Evolutionary conservation across 1,284 basidiomycete species (phyloP).

Genomic region (Rhodotorula sp.): DNA sequence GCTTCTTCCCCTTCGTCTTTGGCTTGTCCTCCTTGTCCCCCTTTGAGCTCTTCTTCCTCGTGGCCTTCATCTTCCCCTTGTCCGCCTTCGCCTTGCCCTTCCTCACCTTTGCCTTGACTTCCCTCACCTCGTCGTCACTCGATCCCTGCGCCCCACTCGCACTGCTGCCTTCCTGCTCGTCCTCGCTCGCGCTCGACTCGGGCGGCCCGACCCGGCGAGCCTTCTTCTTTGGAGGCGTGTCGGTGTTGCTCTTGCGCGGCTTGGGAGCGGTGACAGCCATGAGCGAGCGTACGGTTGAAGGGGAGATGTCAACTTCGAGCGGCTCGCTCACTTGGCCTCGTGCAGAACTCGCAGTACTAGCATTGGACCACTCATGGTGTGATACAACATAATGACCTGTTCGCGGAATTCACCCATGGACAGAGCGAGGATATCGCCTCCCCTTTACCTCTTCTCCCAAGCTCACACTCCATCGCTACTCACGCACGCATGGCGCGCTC

Average conservation of each 20-base stretch:
- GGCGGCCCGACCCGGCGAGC: background rate
- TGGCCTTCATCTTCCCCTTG: conserved; percentile 11
- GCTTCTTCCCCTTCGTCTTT: conserved; percentile 12
- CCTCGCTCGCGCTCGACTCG: background rate
- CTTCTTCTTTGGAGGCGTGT: background rate
- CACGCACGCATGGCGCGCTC: conserved; percentile 2
- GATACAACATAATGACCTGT: no score
- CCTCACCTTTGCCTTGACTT: background rate
- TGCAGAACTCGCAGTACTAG: no score
- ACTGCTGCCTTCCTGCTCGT: background rate
- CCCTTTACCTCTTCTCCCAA: background rate
- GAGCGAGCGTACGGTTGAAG: background rate
- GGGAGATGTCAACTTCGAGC: background rate
- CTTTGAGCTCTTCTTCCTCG: background rate
- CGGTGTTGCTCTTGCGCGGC: background rate
- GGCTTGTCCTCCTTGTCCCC: background rate
- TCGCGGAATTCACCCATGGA: background rate
- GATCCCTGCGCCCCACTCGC: background rate
- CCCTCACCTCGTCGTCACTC: background rate
- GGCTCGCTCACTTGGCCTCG: no score
- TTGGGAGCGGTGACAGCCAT: background rate
- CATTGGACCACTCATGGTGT: no score
- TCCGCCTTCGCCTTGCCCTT: background rate
- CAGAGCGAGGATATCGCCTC: background rate
- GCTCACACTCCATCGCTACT: background rate